Base-by-base conservation (phyloP, 768 basidiomycete species). In the Lactarius psammicola region DNA sequence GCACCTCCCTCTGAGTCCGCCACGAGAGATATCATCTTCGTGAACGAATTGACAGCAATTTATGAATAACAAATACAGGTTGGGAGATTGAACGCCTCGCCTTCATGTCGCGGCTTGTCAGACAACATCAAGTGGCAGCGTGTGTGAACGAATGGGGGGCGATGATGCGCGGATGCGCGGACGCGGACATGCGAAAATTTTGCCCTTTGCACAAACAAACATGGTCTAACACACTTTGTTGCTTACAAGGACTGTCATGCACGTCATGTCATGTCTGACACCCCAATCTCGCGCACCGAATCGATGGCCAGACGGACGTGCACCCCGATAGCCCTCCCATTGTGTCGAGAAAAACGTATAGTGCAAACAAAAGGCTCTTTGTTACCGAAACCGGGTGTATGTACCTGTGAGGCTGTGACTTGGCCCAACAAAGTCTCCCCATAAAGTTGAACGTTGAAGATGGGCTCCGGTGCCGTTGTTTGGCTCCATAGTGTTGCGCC, bases 81-180 rank as follows among this genome's bases (percentile, higher is more conserved):
- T 20, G 44, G 59, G 59, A 31, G 44, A 46, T 60, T 60, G 44
- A 60, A 34, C 31, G 31, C 31, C 59, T 60, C 44, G n/a, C 30
- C 49, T 51, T 51, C 49, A 51, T 51, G 49, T 51, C 49, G 49
- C n/a, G 26, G 49, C 49, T 51, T 4, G 49, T 51, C 49, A 28
- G 49, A 15, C 49, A 26, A 28, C 49, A 26, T 23, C 49, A 33
- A 55, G 18, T 55, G 54, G 30, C 53, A 54, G 30, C 26, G 53
- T n/a, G 53, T 54, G 53, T 17, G 53, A 54, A 31, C 30, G 30
- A 54, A 54, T 6, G 26, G 20, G 26, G 28, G 20, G 15, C 53
- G 30, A 54, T 55, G 54, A 55, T 55, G 54, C 54, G 31, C 54
- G 49, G n/a, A 23, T n/a, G 46, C 46, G 46, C 11, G 54, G 30